These are phyloP conservation scores for Leptoxyphium fumago DNA, from an alignment of 2,329 filamentous ascomycete species.

Conservation along the genomic window DNA sequence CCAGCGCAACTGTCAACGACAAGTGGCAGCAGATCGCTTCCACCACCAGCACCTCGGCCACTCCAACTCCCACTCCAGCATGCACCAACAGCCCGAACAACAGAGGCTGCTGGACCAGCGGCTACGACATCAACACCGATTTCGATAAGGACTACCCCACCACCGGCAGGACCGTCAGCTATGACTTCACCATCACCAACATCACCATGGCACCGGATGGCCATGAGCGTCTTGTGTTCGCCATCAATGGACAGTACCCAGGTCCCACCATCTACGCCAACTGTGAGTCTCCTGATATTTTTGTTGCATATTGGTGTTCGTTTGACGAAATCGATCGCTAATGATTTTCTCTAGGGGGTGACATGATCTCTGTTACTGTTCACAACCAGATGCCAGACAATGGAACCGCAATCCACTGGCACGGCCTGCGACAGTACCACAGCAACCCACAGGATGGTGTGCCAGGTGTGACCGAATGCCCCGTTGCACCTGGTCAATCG, in stretches of 20 bases:
- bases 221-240: conserved; percentile 16
- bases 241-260: conserved; percentile 51
- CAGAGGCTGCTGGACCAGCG: conserved; percentile 15
- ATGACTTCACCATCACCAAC: conserved; percentile 30
- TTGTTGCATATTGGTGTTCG: conserved; percentile 10
- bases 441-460: conserved; percentile 45
- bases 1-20: conserved; percentile 22
- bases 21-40: conserved; percentile 19
- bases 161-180: conserved; percentile 20
- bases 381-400: conserved; percentile 40
- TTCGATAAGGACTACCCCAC: conserved; percentile 19
- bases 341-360: conserved; percentile 7
- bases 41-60: neutral
- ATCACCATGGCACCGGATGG: conserved; percentile 32
- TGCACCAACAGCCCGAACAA: conserved; percentile 17
- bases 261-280: conserved; percentile 27
- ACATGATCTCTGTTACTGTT: conserved; percentile 37
- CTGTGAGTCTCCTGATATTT: conserved; percentile 2
- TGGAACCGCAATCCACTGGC: conserved; percentile 48
- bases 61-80: conserved; percentile 4
- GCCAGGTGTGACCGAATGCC: conserved; percentile 31
- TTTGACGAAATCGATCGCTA: neutral
- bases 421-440: conserved; percentile 44
- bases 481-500: conserved; percentile 34
- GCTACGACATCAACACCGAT: conserved; percentile 19